Evolutionary conservation across 2,329 filamentous ascomycete genomes (phyloP), one percentile per base, ranked within the genome.

Genomic region (Podosphaera xanthii): DNA sequence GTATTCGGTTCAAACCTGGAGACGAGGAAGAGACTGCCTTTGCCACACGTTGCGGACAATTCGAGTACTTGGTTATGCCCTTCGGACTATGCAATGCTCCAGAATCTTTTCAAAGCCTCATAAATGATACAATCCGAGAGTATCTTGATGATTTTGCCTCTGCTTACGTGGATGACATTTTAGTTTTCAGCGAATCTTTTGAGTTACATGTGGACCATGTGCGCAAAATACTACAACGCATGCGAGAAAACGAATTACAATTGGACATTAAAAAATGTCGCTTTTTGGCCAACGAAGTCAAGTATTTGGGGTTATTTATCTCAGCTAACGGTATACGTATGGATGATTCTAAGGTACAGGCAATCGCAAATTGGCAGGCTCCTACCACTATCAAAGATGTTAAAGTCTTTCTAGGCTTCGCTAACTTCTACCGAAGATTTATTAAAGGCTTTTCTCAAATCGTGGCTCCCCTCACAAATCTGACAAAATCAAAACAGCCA

Each of bases 91-190:
- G 52, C n/a, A 54, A 54, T 54, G 52, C 52, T 2, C 34, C 31
- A 36, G 52, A 33, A 6, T 6, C 52, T n/a, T 54, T 54, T 46
- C 57, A 61, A 49, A 35, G 35, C 7, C 10, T 57, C 34, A 61
- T 61, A 9, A 61, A 61, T 42, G 14, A 57, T 48, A 35, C 48
- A 33, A 36, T 58, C 7, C 30, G 36, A 34, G 38, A 58, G 33
- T 58, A 49, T 42, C 42, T 59, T 38, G 42, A 61, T 33, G 22
- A 42, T 2, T 58, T 58, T 50, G 52, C 36, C 22, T 38, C 53
- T 3, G 50, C 42, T 14, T 61, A 61, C 34, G 35, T 60, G 30
- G 34, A 61, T 57, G 44, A 61, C 38, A 59, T 61, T 22, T 44
- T 59, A 2, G 53, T 58, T 36, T 61, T 57, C 36, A 59, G 34